A percentile compares a stretch with the other conserved stretches of the same genome.
phyloP scores from a whole-genome alignment of 371 early-diverging fungal genomes.

The Mucor saturninus region DNA sequence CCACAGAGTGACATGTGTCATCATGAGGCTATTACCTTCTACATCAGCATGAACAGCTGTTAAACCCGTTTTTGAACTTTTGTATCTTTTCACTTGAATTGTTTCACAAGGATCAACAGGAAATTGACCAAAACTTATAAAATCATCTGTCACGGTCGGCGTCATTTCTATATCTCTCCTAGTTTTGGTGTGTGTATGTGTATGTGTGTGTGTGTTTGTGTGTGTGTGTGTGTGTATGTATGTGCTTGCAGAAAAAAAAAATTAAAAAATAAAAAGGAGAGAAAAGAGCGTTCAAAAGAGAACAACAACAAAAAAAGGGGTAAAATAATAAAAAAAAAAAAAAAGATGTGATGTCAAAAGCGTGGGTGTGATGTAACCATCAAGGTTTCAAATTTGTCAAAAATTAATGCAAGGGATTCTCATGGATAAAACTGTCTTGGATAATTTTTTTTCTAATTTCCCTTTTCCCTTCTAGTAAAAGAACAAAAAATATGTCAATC shows the following conservation, averaged over 20 bases:
- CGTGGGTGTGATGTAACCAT: conserved; percentile 10
- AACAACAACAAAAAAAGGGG: conserved; percentile 17
- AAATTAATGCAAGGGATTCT: conserved; percentile 17
- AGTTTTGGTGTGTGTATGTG: not conserved
- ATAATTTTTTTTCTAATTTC: not conserved
- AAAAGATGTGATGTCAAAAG: conserved; percentile 9
- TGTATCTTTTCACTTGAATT: conserved; percentile 46
- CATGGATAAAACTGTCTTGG: not conserved
- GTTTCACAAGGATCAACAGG: conserved; percentile 30
- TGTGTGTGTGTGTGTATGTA: not conserved
- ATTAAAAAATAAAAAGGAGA: not conserved
- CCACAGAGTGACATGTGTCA: not conserved
- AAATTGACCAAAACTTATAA: conserved; percentile 21
- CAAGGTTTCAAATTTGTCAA: conserved; percentile 22
- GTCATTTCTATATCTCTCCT: conserved; percentile 11
- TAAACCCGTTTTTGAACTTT: conserved; percentile 51
- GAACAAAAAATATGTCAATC: conserved; percentile 8
- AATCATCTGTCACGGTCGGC: conserved; percentile 21
- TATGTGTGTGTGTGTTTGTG: not conserved
- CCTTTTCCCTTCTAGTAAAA: conserved; percentile 1
- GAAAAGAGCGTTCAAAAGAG: conserved; percentile 3
- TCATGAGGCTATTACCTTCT: conserved; percentile 39
- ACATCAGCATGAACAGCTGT: conserved; percentile 55
- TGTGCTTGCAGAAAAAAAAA: not conserved
- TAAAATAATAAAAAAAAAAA: conserved; percentile 19